Conservation (phyloP, 108 stramenopile genomes). For the Pseudonitzschia multiseries region DNA sequence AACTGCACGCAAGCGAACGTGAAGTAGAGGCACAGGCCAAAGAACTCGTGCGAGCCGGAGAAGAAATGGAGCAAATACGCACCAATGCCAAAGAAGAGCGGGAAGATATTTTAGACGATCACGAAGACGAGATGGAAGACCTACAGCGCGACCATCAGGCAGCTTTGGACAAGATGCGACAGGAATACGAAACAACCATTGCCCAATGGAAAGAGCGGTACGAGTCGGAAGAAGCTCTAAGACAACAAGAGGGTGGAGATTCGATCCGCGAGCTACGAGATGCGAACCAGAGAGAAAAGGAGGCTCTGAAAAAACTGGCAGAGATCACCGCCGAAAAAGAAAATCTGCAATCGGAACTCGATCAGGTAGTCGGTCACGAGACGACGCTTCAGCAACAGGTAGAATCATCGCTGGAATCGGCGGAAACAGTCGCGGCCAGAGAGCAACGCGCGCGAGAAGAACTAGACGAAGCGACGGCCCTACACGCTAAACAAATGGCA, state of each 20-base stretch:
- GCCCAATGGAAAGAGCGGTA: conserved; percentile 53
- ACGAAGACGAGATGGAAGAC: conserved; percentile 64
- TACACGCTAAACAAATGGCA: conserved; percentile 69
- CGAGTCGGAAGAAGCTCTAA: conserved; percentile 28
- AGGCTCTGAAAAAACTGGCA: conserved; percentile 41
- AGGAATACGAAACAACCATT: conserved; percentile 44
- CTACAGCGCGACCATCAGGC: conserved; percentile 39
- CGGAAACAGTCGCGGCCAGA: conserved; percentile 57
- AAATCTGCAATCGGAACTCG: conserved; percentile 42
- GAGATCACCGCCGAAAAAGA: conserved; percentile 49
- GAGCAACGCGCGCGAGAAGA: conserved; percentile 73
- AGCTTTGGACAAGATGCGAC: conserved; percentile 38
- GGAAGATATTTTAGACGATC: conserved; percentile 64
- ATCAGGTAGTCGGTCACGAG: conserved; percentile 48
- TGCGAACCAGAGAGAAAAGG: conserved; percentile 62
- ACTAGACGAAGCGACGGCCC: conserved; percentile 64
- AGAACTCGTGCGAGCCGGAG: conserved; percentile 72
- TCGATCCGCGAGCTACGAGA: conserved; percentile 66
- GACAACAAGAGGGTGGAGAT: conserved; percentile 73
- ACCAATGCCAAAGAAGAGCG: conserved; percentile 64
- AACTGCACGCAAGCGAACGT: neutral
- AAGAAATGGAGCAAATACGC: conserved; percentile 72
- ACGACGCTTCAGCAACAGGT: conserved; percentile 53
- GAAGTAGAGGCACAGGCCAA: conserved; percentile 75
- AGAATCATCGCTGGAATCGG: conserved; percentile 45